These are phyloP conservation scores for Wolfiporia cocos DNA, from an alignment of 1,284 basidiomycete species.

Conservation along the genomic window DNA sequence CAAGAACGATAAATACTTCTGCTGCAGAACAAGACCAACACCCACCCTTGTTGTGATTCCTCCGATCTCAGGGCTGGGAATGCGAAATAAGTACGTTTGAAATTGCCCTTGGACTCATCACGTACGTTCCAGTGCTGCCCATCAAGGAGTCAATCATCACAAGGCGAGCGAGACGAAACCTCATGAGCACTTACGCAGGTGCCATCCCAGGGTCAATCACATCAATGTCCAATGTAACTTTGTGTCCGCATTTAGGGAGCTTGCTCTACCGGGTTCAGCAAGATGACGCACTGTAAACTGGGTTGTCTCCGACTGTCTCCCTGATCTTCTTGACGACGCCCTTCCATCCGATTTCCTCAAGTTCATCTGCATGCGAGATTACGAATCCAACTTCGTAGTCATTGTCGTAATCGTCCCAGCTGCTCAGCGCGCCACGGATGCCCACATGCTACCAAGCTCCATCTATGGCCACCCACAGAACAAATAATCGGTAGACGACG, in stretches of 20 bases:
- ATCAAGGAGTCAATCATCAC: neutral
- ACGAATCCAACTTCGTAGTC: slow-evolving; percentile 27
- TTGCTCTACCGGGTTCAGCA: neutral
- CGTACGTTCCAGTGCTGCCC: slow-evolving; percentile 33
- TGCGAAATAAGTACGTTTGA: neutral
- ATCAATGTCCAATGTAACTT: slow-evolving; percentile 30
- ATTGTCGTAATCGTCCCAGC: slow-evolving; percentile 28
- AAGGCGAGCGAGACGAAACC: neutral
- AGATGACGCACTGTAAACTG: slow-evolving; percentile 27
- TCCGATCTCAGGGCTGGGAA: slow-evolving; percentile 28
- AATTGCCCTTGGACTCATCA: neutral
- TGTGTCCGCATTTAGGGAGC: slow-evolving; percentile 1
- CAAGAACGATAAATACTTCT: neutral
- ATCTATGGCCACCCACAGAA: neutral
- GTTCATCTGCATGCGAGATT: slow-evolving; percentile 29
- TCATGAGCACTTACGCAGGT: slow-evolving; percentile 26
- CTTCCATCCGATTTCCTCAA: slow-evolving; percentile 28
- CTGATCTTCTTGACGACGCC: slow-evolving; percentile 28
- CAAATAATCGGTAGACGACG: slow-evolving; percentile 7
- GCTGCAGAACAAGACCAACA: neutral
- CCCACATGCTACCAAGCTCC: slow-evolving; percentile 25
- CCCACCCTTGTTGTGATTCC: slow-evolving; percentile 31
- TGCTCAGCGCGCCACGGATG: slow-evolving; percentile 25
- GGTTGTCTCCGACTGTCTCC: slow-evolving; percentile 29
- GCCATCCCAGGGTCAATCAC: slow-evolving; percentile 33